Percentiles rank a stretch among this genome's conserved stretches.
phyloP scores from a whole-genome alignment of 2,329 filamentous ascomycete genomes.

The Ciborinia camelliae region DNA sequence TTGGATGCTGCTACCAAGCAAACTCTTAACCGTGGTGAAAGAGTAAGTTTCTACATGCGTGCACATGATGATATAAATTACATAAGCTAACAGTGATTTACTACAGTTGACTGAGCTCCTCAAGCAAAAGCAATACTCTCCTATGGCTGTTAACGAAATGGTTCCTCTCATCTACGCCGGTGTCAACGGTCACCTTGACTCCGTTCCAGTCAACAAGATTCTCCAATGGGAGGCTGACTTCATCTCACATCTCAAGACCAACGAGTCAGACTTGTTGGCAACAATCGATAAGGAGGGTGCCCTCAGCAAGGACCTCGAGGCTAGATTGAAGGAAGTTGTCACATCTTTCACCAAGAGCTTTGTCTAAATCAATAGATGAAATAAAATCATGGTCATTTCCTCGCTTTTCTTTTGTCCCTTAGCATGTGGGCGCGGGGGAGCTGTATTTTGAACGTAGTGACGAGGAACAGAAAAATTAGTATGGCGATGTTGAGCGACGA shows the following conservation, averaged over 20 bases:
- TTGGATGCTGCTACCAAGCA: constrained; percentile 98
- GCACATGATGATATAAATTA: constrained; percentile 26
- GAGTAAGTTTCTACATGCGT: constrained; percentile 57
- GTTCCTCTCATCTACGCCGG: constrained; percentile 98
- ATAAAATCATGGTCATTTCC: constrained; percentile 21
- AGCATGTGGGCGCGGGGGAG: constrained; percentile 27
- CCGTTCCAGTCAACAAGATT: constrained; percentile 85
- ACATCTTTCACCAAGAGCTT: constrained; percentile 91
- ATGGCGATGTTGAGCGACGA: constrained; percentile 18
- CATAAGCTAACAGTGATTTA: constrained; percentile 26
- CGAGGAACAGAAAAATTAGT: constrained; percentile 2
- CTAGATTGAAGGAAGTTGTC: constrained; percentile 74
- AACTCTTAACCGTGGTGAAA: constrained; percentile 96
- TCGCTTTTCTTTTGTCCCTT: constrained; percentile 34
- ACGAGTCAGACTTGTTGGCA: constrained; percentile 78
- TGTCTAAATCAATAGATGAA: constrained; percentile 40
- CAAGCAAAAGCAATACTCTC: constrained; percentile 99
- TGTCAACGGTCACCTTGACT: constrained; percentile 96
- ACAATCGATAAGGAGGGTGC: constrained; percentile 95
- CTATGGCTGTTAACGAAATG: constrained; percentile 99
- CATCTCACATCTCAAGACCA: constrained; percentile 85
- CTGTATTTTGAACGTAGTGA: constrained; percentile 28
- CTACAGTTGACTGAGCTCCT: constrained; percentile 83
- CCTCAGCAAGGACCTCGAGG: constrained; percentile 91
- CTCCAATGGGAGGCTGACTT: constrained; percentile 93